Evolutionary conservation across 2,329 filamentous ascomycete species (phyloP).

Genomic region (Xenosphaeropsis pyriputrescens): DNA sequence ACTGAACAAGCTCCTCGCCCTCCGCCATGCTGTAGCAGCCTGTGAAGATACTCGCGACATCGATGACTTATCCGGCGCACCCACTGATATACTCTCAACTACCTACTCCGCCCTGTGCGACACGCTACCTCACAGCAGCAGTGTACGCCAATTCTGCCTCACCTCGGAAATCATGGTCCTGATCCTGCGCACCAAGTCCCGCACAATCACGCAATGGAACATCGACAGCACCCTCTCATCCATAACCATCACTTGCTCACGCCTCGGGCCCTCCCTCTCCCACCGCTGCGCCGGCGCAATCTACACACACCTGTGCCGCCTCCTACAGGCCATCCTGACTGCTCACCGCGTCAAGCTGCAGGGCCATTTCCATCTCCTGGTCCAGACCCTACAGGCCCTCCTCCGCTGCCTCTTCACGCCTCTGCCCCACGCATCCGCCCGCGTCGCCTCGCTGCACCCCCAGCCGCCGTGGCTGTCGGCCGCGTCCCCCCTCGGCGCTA

Average conservation of each 20-base stretch:
- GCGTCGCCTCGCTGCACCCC: constrained; percentile 9
- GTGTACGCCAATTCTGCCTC: constrained; percentile 14
- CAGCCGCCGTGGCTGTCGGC: constrained; percentile 23
- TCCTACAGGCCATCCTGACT: constrained; percentile 40
- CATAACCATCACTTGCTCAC: constrained; percentile 17
- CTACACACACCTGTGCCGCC: constrained; percentile 25
- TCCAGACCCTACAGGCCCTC: constrained; percentile 38
- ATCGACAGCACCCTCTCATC: constrained; percentile 17
- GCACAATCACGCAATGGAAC: constrained; percentile 16
- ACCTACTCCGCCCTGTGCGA: constrained; percentile 12
- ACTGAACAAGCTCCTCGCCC: constrained; percentile 13
- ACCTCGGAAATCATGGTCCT: constrained; percentile 15
- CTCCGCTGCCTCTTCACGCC: constrained; percentile 33
- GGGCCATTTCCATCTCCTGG: constrained; percentile 44
- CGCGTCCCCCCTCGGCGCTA: constrained; percentile 17
- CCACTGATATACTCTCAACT: constrained; percentile 4
- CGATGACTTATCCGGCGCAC: no score
- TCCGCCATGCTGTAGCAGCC: constrained; percentile 10
- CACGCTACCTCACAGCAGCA: constrained; percentile 9
- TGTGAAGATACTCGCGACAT: constrained; percentile 7
- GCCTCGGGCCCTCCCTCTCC: constrained; percentile 9
- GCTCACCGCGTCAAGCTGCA: constrained; percentile 45
- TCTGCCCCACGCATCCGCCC: constrained; percentile 14
- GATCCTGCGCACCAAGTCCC: constrained; percentile 16
- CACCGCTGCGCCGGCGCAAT: constrained; percentile 9